phyloP scores from a whole-genome alignment of 2,329 filamentous ascomycete species.

The Monosporascus ibericus region DNA sequence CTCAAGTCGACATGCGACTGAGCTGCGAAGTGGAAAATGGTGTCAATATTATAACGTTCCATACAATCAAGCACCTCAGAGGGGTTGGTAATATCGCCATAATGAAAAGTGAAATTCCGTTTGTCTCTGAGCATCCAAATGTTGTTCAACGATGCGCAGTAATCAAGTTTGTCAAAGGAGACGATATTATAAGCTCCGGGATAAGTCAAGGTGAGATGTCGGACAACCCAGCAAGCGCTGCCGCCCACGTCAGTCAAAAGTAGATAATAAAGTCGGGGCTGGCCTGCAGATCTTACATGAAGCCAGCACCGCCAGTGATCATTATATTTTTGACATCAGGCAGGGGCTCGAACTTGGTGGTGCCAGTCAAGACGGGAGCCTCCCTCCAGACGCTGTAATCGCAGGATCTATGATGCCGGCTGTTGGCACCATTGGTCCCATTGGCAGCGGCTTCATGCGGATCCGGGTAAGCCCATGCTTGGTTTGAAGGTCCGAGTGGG shows the following conservation, averaged over 20 bases:
- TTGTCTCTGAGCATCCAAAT: conserved; percentile 61
- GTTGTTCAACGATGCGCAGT: conserved; percentile 76
- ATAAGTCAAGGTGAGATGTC: conserved; percentile 71
- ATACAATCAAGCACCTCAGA: conserved; percentile 65
- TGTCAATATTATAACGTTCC: conserved; percentile 67
- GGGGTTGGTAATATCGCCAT: conserved; percentile 71
- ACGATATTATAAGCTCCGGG: conserved; percentile 69
- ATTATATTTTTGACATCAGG: conserved; percentile 72
- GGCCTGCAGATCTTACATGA: conserved; percentile 57
- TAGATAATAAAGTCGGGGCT: conserved; percentile 1
- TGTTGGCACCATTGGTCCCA: background rate
- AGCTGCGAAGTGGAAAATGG: conserved; percentile 79
- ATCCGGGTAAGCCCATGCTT: conserved; percentile 6
- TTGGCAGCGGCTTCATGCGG: conserved; percentile 12
- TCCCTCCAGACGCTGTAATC: conserved; percentile 64
- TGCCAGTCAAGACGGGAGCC: conserved; percentile 63
- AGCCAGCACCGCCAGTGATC: conserved; percentile 77
- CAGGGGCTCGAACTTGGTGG: conserved; percentile 63
- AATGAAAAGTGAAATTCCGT: conserved; percentile 72
- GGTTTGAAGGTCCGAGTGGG: background rate
- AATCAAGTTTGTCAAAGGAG: conserved; percentile 80
- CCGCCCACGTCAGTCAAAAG: conserved; percentile 13
- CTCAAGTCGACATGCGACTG: conserved; percentile 78
- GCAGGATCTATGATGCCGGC: conserved; percentile 36
- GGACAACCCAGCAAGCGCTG: conserved; percentile 77